A percentile compares a stretch with the other conserved stretches of the same genome.
These are phyloP conservation scores for Brasilioporus rufonigricans DNA, from an alignment of 768 basidiomycete species.

Conservation along the genomic window DNA sequence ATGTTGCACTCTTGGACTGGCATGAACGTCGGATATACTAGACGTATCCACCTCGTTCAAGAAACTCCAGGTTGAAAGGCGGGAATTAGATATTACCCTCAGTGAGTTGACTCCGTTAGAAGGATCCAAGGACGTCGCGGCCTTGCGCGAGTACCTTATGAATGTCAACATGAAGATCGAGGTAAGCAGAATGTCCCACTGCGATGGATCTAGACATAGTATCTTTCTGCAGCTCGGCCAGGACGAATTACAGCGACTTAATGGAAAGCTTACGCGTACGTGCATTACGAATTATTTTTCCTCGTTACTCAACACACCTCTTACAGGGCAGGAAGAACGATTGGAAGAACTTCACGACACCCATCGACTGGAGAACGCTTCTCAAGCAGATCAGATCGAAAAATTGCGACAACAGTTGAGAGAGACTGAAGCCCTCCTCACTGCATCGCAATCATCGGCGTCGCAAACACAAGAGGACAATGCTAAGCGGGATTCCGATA, in stretches of 20 bases:
- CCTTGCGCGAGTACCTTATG: conserved; percentile 70
- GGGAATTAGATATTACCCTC: conserved; percentile 65
- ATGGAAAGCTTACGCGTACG: conserved; percentile 70
- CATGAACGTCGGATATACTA: conserved; percentile 29
- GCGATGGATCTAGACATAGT: not conserved
- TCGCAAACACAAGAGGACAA: conserved; percentile 48
- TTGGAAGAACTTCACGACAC: conserved; percentile 83
- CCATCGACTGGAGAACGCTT: conserved; percentile 76
- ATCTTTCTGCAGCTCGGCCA: conserved; percentile 50
- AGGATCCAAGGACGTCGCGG: conserved; percentile 59
- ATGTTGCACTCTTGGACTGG: not conserved
- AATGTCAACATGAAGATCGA: conserved; percentile 66
- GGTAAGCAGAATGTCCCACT: conserved; percentile 41
- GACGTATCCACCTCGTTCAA: conserved; percentile 81
- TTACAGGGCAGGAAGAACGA: conserved; percentile 76
- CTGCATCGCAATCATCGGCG: conserved; percentile 51
- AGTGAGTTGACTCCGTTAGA: conserved; percentile 70
- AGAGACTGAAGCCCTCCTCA: conserved; percentile 69
- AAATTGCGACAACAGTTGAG: conserved; percentile 63
- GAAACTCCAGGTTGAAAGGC: conserved; percentile 68
- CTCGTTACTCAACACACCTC: conserved; percentile 2
- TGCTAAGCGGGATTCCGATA: conserved; percentile 50
- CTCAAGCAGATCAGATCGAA: conserved; percentile 73
- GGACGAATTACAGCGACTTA: conserved; percentile 77
- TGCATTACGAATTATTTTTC: not conserved